Conservation (phyloP, 2,329 filamentous ascomycete genomes). For the Amauroascus niger region DNA sequence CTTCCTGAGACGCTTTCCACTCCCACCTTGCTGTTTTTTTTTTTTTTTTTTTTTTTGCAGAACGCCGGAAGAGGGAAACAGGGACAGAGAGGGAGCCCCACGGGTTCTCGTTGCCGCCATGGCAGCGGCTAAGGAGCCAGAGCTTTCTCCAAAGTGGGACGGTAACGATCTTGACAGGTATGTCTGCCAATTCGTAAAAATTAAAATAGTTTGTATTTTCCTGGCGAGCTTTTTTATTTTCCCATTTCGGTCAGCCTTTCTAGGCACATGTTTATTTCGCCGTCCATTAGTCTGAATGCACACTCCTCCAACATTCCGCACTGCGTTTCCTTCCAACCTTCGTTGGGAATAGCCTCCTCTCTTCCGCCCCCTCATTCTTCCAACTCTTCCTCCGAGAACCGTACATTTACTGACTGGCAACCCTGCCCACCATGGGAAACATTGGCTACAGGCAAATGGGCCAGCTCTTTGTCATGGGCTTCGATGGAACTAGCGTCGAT, state of each 20-base stretch:
- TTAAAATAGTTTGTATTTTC: neutral
- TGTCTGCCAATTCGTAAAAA: neutral
- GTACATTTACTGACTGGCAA: slow-evolving; percentile 34
- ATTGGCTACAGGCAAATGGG: slow-evolving; percentile 47
- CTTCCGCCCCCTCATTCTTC: neutral
- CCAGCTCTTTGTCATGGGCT: slow-evolving; percentile 58
- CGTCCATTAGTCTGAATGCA: neutral
- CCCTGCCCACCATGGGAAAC: slow-evolving; percentile 59
- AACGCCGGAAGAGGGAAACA: neutral
- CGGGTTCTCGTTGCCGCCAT: slow-evolving; percentile 23
- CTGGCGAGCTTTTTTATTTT: neutral
- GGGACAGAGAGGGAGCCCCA: neutral
- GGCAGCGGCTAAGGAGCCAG: slow-evolving; percentile 32
- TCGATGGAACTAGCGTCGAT: slow-evolving; percentile 55
- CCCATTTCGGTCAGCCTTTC: neutral
- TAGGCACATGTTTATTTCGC: neutral
- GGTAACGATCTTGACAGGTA: slow-evolving; percentile 58
- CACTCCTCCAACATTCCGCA: too few relatives aligned
- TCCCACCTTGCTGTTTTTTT: too few relatives aligned
- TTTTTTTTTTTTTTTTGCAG: too few relatives aligned
- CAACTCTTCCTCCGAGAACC: too few relatives aligned
- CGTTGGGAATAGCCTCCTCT: neutral
- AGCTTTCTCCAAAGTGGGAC: slow-evolving; percentile 52
- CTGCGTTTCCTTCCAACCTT: too few relatives aligned
- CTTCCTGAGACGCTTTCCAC: too few relatives aligned